A percentile compares a stretch with the other conserved stretches of the same genome.
Conservation (phyloP, 176 grass and related monocot species). For the Triticum monococcum region DNA sequence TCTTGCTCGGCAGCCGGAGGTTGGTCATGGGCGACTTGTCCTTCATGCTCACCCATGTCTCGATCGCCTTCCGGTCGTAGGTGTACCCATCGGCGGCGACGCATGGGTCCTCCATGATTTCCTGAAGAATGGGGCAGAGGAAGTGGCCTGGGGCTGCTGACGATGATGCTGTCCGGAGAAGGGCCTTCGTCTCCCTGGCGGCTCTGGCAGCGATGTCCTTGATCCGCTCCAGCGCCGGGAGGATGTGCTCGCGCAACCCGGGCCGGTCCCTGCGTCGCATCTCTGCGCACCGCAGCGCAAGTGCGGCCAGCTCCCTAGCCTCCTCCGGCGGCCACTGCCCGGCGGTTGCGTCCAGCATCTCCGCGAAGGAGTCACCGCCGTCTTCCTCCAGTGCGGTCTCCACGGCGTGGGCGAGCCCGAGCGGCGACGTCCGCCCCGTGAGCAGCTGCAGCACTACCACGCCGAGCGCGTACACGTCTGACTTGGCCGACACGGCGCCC, state of each 20-base stretch:
- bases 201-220: slow-evolving; percentile 46
- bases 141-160: slow-evolving; percentile 59
- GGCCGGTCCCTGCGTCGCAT: slow-evolving; percentile 69
- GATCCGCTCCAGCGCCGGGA: slow-evolving; percentile 55
- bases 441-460: slow-evolving; percentile 72
- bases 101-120: slow-evolving; percentile 68
- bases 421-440: slow-evolving; percentile 50
- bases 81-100: slow-evolving; percentile 87
- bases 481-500: slow-evolving; percentile 60
- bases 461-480: slow-evolving; percentile 68
- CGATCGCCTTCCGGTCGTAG: slow-evolving; percentile 72
- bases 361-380: slow-evolving; percentile 1
- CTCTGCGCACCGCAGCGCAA: slow-evolving; percentile 69
- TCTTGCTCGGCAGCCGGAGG: slow-evolving; percentile 52
- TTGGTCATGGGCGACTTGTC: slow-evolving; percentile 82
- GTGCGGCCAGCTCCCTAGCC: slow-evolving; percentile 43
- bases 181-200: slow-evolving; percentile 7
- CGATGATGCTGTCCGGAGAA: background rate
- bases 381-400: slow-evolving; percentile 58
- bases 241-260: slow-evolving; percentile 41
- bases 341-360: slow-evolving; percentile 59
- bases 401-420: slow-evolving; percentile 55
- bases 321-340: slow-evolving; percentile 69
- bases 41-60: slow-evolving; percentile 71
- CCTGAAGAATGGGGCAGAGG: slow-evolving; percentile 85